Evolutionary conservation across 305 asterid species (phyloP), one percentile per base, ranked within the genome.

Genomic region (Withania somnifera): DNA sequence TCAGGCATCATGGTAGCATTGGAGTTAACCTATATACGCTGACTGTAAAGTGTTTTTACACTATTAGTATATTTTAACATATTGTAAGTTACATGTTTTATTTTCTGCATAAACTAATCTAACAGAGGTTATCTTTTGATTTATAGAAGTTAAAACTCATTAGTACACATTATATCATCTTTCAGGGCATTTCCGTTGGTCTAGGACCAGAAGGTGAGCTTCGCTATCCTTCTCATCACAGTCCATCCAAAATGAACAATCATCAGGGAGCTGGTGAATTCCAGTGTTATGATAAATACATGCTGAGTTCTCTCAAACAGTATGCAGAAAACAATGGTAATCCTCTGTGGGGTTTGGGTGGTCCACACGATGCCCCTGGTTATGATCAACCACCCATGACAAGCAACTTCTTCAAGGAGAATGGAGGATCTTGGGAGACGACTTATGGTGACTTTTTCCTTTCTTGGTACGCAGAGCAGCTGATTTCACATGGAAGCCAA

Each of bases 141-240:
- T 1, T 32, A 28, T 30, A 19, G 13, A 64, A 9, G 64, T 14
- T 14, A 7, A n/a, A 47, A 42, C 32, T 67, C n/a, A 53, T 69
- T 66, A 24, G 28, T 75, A 36, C 17, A 42, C 17, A 42, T 64
- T 50, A n/a, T 60, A 77, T 56, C 75, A 57, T 83, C 58, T 77
- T 17, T 77, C 88, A 95, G 99, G 97, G 95, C 11, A 64, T 95
- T 79, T 89, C 97, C 11, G 26, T 92, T 51, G 99, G 99, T 45
- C 92, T 95, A 4, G 99, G 99, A 22, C 99, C 99, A 28, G 91
- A 91, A 52, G 98, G 98, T 0, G 98, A 92, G 88, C 97, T 95
- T 2, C 87, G 94, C 3, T 95, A 93, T 82, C 98, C 99, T 53
- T 95, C 97, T 64, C 86, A 89, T 66, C 95, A 87, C 82, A 52